Base-by-base conservation (phyloP, 257 asterid species). In the Echium plantagineum region DNA sequence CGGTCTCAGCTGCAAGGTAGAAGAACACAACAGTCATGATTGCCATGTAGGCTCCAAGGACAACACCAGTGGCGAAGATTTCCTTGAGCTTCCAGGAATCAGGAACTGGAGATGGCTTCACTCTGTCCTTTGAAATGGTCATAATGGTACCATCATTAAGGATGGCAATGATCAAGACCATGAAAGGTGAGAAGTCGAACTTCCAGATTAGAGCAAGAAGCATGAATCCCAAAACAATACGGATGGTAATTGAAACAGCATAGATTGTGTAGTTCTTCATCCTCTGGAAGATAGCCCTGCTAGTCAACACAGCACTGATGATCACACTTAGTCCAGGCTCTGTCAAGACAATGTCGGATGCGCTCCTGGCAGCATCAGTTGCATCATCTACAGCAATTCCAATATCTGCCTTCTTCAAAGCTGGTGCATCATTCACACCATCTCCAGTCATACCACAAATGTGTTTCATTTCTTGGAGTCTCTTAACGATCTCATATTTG, bases 11-110 rank as follows among this genome's bases (percentile, higher is more conserved):
- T 63, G 85, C 94, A 10, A 81, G 79, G 75, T 74, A 86, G 85
- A 84, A 90, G 85, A 90, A 90, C 52, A 86, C 22, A 26, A 83
- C 94, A 1, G 96, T 84, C 78, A 81, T 79, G 77, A 90, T 1
- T 21, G 97, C 97, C 71, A 77, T 78, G 77, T 90, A 90, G 9
- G 94, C 78, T 63, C 97, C 97, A 19, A 90, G 88, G 58, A 90
- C 90, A 59, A 90, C 54, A 6, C 97, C 96, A 1, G 96, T 84
- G 73, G 94, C 89, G 18, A 90, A 90, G 59, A 90, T 89, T 66
- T 89, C 97, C 7, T 84, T 86, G 60, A 89, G 94, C 77, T 89
- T 89, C 97, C 97, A 89, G 1, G 97, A 82, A 57, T 89, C 97
- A 1, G 97, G 97, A 54, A 84, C 57, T 10, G 97, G 97, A 64